These are phyloP conservation scores for Suillus decipiens DNA, from an alignment of 768 basidiomycete species.

Conservation along the genomic window DNA sequence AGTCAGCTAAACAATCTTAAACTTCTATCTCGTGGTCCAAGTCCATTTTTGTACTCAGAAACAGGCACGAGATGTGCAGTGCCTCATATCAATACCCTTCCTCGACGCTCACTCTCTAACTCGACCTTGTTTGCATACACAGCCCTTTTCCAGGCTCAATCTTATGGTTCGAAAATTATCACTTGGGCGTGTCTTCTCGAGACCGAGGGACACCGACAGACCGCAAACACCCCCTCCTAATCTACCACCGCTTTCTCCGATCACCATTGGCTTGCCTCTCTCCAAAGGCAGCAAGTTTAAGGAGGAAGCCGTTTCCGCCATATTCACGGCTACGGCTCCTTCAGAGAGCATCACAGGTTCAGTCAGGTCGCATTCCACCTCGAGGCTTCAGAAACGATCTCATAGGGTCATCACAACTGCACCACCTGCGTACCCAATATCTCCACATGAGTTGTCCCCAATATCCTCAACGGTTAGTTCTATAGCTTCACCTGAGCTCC, in stretches of 20 bases:
- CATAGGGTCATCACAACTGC: neutral
- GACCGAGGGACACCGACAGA: conserved; percentile 11
- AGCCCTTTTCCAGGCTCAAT: neutral
- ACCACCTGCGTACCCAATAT: neutral
- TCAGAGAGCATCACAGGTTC: neutral
- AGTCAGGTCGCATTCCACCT: neutral
- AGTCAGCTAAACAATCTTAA: neutral
- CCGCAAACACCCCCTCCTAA: conserved; percentile 16
- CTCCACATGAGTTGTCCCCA: neutral
- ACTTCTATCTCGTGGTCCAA: neutral
- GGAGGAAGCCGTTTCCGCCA: conserved; percentile 25
- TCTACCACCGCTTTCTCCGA: conserved; percentile 20
- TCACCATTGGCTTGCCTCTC: conserved; percentile 17
- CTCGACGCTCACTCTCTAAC: neutral
- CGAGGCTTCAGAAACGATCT: neutral
- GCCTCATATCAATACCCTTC: neutral
- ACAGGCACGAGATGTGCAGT: neutral
- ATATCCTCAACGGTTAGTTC: neutral
- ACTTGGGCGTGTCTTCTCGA: conserved; percentile 1
- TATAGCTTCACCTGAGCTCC: neutral
- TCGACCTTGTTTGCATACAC: neutral
- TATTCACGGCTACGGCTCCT: conserved; percentile 16
- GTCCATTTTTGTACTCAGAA: neutral
- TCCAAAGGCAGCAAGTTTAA: conserved; percentile 31
- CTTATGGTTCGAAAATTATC: conserved; percentile 21